These are phyloP conservation scores for Balakata baccata DNA, from an alignment of 345 rosid genomes.

Conservation along the genomic window DNA sequence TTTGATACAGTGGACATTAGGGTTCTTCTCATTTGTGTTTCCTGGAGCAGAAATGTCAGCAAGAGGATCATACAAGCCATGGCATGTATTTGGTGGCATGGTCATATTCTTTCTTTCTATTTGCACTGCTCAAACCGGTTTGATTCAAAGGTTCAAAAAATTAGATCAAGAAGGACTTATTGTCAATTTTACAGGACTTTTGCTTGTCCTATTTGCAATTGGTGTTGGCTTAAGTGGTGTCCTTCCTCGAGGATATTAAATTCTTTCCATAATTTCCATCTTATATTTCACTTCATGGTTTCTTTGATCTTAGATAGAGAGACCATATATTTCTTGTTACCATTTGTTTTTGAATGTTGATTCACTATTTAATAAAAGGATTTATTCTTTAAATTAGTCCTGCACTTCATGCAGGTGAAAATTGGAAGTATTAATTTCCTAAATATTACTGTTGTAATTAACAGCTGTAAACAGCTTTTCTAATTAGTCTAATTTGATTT, in stretches of 20 bases:
- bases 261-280: no score
- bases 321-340: no score
- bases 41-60: constrained; percentile 30
- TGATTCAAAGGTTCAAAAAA: constrained; percentile 24
- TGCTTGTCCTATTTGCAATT: constrained; percentile 41
- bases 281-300: no score
- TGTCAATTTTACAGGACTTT: constrained; percentile 45
- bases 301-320: no score
- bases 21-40: constrained; percentile 42
- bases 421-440: no score
- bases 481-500: no score
- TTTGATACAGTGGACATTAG: constrained; percentile 39
- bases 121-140: constrained; percentile 46
- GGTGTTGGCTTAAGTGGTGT: constrained; percentile 36
- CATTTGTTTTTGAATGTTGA: no score
- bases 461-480: no score
- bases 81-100: constrained; percentile 47
- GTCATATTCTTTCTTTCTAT: constrained; percentile 39
- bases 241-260: constrained; percentile 25
- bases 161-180: constrained; percentile 39
- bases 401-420: no score
- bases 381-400: neutral
- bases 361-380: no score
- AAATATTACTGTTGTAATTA: no score
- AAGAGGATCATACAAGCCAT: constrained; percentile 40